Base-by-base conservation (phyloP, 257 asterid genomes). In the Thymus mandschuricus region DNA sequence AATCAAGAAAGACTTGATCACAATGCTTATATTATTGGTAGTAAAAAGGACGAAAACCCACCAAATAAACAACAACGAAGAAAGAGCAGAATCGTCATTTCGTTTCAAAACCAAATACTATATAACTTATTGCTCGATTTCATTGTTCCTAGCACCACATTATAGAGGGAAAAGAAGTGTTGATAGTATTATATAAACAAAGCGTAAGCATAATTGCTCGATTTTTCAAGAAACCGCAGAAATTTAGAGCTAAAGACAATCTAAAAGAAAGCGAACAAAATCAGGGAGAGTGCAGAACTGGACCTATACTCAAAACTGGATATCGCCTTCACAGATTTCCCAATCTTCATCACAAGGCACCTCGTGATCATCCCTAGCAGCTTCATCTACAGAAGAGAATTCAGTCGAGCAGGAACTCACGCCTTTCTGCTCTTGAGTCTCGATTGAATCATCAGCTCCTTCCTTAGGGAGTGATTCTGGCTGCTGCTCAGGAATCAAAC, bases 251-350 rank as follows among this genome's bases (percentile, higher is more conserved):
- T 21, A 21, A 21, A 21, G 21, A 21, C 21, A 21, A 0, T 21
- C 21, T 21, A 21, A 21, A 21, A 21, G 21, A 4, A 38, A 38
- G 6, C 41, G 7, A 40, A 40, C 75, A 29, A 66, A 61, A 38
- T 3, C 60, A 5, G 13, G 11, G 44, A 34, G 43, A 10, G 15
- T 34, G 30, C 59, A 33, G 41, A 30, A 55, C 38, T 38, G 21
- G 58, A 21, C 34, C 55, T 44, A 44, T 64, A 74, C 73, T 77
- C 81, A 80, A 40, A 64, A 15, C 46, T 40, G 57, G 41, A 69
- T 58, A 33, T 80, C 86, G 2, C 15, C 80, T 27, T 89, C 92
- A 9, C 73, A 87, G 69, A 89, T n/a, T 51, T 89, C 95, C 97
- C 97, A 91, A 13, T 80, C 97, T 9, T 87, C 95, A 8, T 85